Evolutionary conservation across 768 basidiomycete species (phyloP), one percentile per base, ranked within the genome.

Genomic region (Tulasnella sp.): DNA sequence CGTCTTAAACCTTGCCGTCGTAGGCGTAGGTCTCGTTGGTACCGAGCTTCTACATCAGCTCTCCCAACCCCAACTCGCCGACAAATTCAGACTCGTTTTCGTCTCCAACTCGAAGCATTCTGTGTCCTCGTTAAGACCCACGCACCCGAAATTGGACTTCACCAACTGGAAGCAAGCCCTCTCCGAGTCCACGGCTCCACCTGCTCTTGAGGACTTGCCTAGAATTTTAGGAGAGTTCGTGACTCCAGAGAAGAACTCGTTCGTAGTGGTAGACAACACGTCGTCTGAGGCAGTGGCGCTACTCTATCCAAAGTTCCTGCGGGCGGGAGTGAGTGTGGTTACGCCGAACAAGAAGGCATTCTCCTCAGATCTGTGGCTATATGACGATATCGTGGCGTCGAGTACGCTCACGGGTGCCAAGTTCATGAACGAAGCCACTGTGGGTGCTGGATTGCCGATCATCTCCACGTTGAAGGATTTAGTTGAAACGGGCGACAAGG

Each of bases 341-440:
- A 99, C 96, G 1, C 95, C 96, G 15, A 99, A 98, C 78, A 99
- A 99, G 73, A 98, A 97, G 73, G 96, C 88, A 0, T 91, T 85
- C 68, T 94, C 91, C 13, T 85, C 86, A 0, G 75, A 81, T 19
- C 73, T 83, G 27, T 66, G 64, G 19, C 73, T 96, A 38, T 97
- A 86, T 69, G 73, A 85, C 53, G 70, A 73, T 23, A 92, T 98
- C 64, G 63, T 85, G 23, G 67, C 67, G 3, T 81, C 87, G 2
- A 80, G 80, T 62, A 70, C 73, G 58, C 76, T 76, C 60, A 78
- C 79, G 54, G 80, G 83, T 3, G 80, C 84, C n/a, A 77, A 80
- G 63, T 86, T 83, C 68, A 73, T 88, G 64, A 84, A 89, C 64
- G 96, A 99, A 72, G 78, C 86, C 1, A 98, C 96, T 0, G 96